These are phyloP conservation scores for Penicillium sp. DNA, from an alignment of 2,329 filamentous ascomycete genomes.

Conservation along the genomic window DNA sequence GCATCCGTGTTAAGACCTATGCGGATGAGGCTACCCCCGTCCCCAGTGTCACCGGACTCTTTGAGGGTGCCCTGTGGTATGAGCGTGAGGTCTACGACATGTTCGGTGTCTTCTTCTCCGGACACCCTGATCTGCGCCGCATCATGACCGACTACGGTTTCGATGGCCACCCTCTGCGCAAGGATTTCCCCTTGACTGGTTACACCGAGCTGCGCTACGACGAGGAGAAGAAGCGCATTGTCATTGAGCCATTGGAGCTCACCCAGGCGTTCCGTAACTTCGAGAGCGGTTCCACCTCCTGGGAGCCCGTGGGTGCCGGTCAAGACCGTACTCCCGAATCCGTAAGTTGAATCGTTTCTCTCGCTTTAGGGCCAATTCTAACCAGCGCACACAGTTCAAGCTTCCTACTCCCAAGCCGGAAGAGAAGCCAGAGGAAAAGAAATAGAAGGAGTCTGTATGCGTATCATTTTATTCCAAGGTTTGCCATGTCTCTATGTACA, in stretches of 20 bases:
- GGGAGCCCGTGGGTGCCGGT: constrained; percentile 71
- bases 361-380: constrained; percentile 4
- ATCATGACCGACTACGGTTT: constrained; percentile 99
- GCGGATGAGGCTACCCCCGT: constrained; percentile 94
- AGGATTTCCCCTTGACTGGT: constrained; percentile 96
- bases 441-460: constrained; percentile 59
- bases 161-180: constrained; percentile 93
- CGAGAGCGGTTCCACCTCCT: constrained; percentile 76
- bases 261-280: constrained; percentile 99
- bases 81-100: constrained; percentile 97
- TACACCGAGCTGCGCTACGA: constrained; percentile 98
- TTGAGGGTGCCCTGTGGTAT: constrained; percentile 97
- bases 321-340: constrained; percentile 75
- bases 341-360: constrained; percentile 44
- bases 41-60: constrained; percentile 81
- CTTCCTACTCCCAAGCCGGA: constrained; percentile 94
- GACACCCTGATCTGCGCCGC: constrained; percentile 89
- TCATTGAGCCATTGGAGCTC: constrained; percentile 94
- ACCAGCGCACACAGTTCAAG: constrained; percentile 66
- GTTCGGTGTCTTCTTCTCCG: constrained; percentile 95
- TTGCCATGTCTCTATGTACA: constrained; percentile 44
- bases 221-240: constrained; percentile 99
- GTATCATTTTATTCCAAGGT: constrained; percentile 29
- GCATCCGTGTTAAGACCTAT: constrained; percentile 98
- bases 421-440: constrained; percentile 87